phyloP scores from a whole-genome alignment of 106 monocot genomes.

The Narthecium ossifragum region DNA sequence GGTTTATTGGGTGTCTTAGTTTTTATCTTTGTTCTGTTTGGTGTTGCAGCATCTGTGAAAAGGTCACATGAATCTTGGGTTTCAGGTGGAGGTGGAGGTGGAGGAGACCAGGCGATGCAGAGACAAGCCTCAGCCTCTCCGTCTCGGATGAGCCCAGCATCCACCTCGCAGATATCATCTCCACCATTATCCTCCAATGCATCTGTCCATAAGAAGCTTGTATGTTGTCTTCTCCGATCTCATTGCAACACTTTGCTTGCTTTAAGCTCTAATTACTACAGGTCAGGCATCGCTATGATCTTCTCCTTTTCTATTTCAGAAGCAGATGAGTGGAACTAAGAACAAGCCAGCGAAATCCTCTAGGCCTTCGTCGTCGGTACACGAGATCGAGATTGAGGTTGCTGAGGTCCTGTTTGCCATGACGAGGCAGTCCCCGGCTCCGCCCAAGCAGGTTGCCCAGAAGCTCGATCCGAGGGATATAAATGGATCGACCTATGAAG shows the following conservation, averaged over 20 bases:
- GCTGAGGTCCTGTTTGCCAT: conserved; percentile 91
- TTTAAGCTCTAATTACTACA: not conserved
- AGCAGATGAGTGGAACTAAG: conserved; percentile 38
- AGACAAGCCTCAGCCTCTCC: conserved; percentile 51
- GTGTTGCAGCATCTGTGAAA: conserved; percentile 65
- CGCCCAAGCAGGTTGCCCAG: conserved; percentile 27
- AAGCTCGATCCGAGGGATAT: conserved; percentile 41
- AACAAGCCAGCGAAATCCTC: conserved; percentile 61
- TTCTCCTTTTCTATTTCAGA: conserved; percentile 26
- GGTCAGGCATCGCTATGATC: not conserved
- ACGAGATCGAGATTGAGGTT: conserved; percentile 86
- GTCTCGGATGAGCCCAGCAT: conserved; percentile 36
- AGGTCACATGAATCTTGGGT: conserved; percentile 74
- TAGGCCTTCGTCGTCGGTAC: conserved; percentile 37
- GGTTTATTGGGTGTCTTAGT: conserved; percentile 5
- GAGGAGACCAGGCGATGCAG: conserved; percentile 30
- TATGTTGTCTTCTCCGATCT: not conserved
- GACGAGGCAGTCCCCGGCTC: conserved; percentile 54
- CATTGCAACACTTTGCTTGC: not conserved
- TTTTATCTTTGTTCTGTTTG: conserved; percentile 13
- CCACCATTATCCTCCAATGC: conserved; percentile 69
- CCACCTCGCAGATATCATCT: conserved; percentile 49
- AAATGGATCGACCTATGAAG: conserved; percentile 40
- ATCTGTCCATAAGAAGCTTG: conserved; percentile 64
- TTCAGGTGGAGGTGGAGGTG: conserved; percentile 47